These are phyloP conservation scores for Ceratobasidium theobromae DNA, from an alignment of 1,284 basidiomycete genomes.

Conservation along the genomic window DNA sequence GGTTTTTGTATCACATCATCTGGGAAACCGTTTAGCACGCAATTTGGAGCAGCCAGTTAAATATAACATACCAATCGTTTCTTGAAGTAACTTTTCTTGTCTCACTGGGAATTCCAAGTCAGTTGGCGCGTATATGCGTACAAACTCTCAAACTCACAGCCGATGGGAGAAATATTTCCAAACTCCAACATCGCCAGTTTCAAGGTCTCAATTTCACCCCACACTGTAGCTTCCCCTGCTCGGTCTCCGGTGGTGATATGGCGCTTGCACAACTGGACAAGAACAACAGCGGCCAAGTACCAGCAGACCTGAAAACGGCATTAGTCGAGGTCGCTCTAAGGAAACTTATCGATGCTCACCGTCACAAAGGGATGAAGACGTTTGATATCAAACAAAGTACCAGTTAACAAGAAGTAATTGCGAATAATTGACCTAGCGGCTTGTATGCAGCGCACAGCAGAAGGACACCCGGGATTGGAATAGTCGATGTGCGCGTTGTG, in stretches of 20 bases:
- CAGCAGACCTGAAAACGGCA: slow-evolving; percentile 65
- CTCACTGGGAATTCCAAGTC: slow-evolving; percentile 52
- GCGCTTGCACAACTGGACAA: slow-evolving; percentile 79
- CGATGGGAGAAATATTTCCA: slow-evolving; percentile 74
- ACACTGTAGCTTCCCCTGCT: slow-evolving; percentile 67
- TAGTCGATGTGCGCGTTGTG: slow-evolving; percentile 80
- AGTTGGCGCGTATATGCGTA: slow-evolving; percentile 34
- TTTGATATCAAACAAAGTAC: slow-evolving; percentile 74
- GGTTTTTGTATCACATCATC: slow-evolving; percentile 32
- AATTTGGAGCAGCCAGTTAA: not conserved
- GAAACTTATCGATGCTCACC: slow-evolving; percentile 48
- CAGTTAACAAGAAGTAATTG: slow-evolving; percentile 70
- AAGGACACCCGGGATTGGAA: slow-evolving; percentile 59
- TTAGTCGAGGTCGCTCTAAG: not conserved
- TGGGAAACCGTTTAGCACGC: not conserved
- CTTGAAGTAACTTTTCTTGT: slow-evolving; percentile 77
- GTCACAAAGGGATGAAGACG: slow-evolving; percentile 76
- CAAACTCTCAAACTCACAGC: slow-evolving; percentile 54
- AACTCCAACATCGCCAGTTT: slow-evolving; percentile 80
- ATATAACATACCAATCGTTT: slow-evolving; percentile 52
- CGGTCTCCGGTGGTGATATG: slow-evolving; percentile 73
- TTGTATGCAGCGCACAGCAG: slow-evolving; percentile 67
- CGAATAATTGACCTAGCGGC: slow-evolving; percentile 69
- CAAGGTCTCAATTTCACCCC: slow-evolving; percentile 68
- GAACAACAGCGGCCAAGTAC: slow-evolving; percentile 82